Base-by-base conservation (phyloP, 1,139 yeast genomes). In the Zygosaccharomyces pseudobailii region DNA sequence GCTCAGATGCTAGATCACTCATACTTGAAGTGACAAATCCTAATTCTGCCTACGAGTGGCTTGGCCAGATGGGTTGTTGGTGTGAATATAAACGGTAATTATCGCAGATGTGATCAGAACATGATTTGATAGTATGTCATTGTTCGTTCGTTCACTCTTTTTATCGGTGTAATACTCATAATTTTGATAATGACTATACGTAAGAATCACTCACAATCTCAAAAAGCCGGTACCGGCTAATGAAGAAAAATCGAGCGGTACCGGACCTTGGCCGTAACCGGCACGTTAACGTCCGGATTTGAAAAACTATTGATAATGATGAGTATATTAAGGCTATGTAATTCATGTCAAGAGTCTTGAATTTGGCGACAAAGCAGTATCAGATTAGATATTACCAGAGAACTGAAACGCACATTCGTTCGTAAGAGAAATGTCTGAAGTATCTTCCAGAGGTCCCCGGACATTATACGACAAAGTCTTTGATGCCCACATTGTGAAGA, bases 401-500 rank as follows among this genome's bases (percentile, higher is more conserved):
- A 30, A 6, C 13, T 9, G 19, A n/a, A 9, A 30, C 19, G 5
- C 13, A 30, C 21, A n/a, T 13, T 25, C 25, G 30, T n/a, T 13
- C 21, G 13, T 36, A 24, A 6, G 4, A 55, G 72, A 6, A 53
- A 62, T 57, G 62, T 58, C 65, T 36, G 48, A 61, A 36, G 47
- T 53, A 34, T 49, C 55, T 13, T 42, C 53, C n/a, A 50, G 47
- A 30, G 62, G 68, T 42, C 82, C 87, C 46, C 77, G 72, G 65
- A 90, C 97, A 40, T 79, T 92, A 55, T 92, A 92, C 70, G 98
- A 92, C 72, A 92, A 92, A 76, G 96, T 92, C 63, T 92, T 89
- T 67, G 87, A 84, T 55, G 97, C 87, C 76, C 97, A 92, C 66
- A 73, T 90, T 47, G 97, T 92, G 58, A 92, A 89, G 70, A 74